phyloP scores from a whole-genome alignment of 495 filamentous ascomycete species.

The Penicillium bovifimosum region DNA sequence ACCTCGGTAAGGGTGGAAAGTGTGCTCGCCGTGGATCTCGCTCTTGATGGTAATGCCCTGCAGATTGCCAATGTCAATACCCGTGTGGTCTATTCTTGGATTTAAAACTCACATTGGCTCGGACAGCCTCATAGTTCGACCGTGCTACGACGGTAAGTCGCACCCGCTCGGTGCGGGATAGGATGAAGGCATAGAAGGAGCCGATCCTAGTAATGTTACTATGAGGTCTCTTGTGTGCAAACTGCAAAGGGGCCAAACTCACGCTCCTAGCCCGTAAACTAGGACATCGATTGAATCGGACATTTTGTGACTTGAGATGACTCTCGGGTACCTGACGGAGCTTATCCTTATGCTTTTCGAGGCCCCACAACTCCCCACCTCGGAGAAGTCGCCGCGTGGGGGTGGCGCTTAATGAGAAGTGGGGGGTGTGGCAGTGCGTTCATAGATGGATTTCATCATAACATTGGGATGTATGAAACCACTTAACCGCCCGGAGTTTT shows the following conservation, averaged over 20 bases:
- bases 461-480: not conserved
- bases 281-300: conserved; percentile 31
- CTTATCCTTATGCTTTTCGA: not conserved
- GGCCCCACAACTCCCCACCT: conserved; percentile 6
- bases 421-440: not conserved
- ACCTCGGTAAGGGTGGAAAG: conserved; percentile 37
- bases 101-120: conserved; percentile 26
- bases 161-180: conserved; percentile 35
- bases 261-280: conserved; percentile 37
- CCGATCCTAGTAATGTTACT: conserved; percentile 29
- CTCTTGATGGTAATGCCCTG: conserved; percentile 44
- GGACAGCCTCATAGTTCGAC: conserved; percentile 47
- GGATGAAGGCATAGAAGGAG: conserved; percentile 46
- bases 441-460: too few species aligned
- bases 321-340: too few species aligned
- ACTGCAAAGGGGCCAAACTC: conserved; percentile 8
- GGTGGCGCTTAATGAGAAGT: not conserved
- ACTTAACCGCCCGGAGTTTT: conserved; percentile 14
- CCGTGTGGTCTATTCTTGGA: not conserved
- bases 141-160: conserved; percentile 47
- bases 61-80: not conserved
- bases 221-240: not conserved
- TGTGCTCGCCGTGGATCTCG: conserved; percentile 43
- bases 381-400: conserved; percentile 4
- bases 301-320: conserved; percentile 10